Evolutionary conservation across 78 protist species (phyloP).

Genomic region (Guillardia theta): DNA sequence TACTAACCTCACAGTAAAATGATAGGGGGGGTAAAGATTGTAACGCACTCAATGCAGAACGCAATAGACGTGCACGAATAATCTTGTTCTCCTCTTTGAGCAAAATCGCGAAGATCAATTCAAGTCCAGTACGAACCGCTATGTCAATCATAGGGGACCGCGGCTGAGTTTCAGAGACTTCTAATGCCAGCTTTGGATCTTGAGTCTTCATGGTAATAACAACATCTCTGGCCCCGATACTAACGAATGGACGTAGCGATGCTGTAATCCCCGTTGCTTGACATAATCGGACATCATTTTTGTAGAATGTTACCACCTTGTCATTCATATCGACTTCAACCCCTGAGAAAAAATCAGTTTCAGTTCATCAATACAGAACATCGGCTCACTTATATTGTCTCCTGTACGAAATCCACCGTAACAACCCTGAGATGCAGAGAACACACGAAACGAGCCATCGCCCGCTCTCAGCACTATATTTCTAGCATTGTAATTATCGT

Average conservation of each 20-base stretch:
- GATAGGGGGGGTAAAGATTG: neutral
- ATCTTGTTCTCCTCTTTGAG: neutral
- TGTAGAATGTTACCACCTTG: neutral
- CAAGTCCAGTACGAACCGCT: neutral
- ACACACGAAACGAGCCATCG: neutral
- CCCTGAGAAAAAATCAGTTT: neutral
- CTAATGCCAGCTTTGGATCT: neutral
- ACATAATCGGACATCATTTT: constrained; percentile 3
- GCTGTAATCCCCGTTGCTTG: neutral
- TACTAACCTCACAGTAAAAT: neutral
- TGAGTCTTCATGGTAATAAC: neutral
- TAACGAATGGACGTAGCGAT: neutral
- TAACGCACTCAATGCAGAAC: neutral
- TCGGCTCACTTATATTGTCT: neutral
- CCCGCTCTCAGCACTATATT: constrained; percentile 20
- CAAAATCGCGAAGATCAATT: neutral
- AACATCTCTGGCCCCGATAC: neutral
- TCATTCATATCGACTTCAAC: constrained; percentile 6
- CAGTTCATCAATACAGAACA: neutral
- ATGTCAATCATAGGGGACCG: constrained; percentile 22
- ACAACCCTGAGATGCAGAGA: constrained; percentile 18
- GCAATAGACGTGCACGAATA: neutral
- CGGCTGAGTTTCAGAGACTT: neutral
- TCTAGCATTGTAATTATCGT: constrained; percentile 12
- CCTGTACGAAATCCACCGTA: constrained; percentile 19